Percentiles rank a stretch among this genome's conserved stretches.
Evolutionary conservation across 2,329 filamentous ascomycete genomes (phyloP).

Genomic region (Parastagonospora avenae): DNA sequence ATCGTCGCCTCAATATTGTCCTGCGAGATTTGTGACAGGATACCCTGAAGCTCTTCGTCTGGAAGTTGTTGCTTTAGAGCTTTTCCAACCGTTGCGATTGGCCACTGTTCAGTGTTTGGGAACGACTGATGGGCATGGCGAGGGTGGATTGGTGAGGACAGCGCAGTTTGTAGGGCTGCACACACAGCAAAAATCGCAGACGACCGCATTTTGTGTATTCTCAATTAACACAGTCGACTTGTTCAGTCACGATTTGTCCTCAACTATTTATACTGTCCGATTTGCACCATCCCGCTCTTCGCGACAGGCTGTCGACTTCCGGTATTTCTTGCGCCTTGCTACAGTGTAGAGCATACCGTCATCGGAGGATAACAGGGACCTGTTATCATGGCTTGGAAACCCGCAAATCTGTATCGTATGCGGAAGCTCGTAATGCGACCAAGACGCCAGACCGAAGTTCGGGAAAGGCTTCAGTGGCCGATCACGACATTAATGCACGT

Average conservation of each 20-base stretch:
- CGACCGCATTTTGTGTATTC: constrained; percentile 15
- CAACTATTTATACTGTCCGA: background rate
- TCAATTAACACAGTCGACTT: background rate
- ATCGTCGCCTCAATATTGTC: constrained; percentile 55
- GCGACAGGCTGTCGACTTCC: constrained; percentile 5
- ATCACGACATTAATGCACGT: constrained; percentile 4
- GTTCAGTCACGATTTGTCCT: background rate
- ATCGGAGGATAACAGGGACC: constrained; percentile 2
- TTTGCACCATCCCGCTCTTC: constrained; percentile 8
- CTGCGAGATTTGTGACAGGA: constrained; percentile 46
- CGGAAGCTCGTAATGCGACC: constrained; percentile 25
- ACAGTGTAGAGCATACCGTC: constrained; percentile 9
- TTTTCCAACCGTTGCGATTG: constrained; percentile 37
- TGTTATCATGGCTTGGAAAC: constrained; percentile 3
- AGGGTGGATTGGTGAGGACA: constrained; percentile 18
- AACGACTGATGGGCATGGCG: constrained; percentile 14
- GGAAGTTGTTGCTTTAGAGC: constrained; percentile 44
- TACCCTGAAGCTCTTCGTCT: constrained; percentile 43
- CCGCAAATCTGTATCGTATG: constrained; percentile 16
- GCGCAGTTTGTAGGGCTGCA: constrained; percentile 7
- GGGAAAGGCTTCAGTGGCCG: constrained; percentile 2
- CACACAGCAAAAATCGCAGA: constrained; percentile 7
- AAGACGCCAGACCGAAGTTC: constrained; percentile 14
- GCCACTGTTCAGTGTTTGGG: constrained; percentile 39
- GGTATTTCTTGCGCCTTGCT: constrained; percentile 12